Evolutionary conservation across 306 rosid genomes (phyloP), one percentile per base, ranked within the genome.

Genomic region (Prunus mira): DNA sequence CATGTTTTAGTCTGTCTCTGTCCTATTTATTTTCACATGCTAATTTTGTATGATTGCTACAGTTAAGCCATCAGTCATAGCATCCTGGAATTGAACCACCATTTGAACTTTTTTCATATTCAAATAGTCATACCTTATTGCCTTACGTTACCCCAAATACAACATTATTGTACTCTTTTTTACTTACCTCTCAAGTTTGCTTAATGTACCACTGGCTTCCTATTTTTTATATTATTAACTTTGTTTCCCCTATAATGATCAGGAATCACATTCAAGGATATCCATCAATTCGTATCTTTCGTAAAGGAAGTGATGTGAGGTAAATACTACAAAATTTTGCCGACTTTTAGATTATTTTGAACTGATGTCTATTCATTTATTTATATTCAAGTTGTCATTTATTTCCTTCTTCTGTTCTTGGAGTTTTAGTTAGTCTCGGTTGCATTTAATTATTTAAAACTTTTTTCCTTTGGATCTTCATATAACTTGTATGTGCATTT

Each of bases 231-330:
- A 34, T 82, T 86, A 55, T 18, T 34, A 76, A 69, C 15, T 72
- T 2, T 74, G 45, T 71, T 64, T 79, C 73, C 50, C 55, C 69
- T 38, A 67, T 77, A 52, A 65, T 85, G 62, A 84, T 83, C 88
- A 95, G 99, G 91, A 51, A 95, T 83, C 99, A 95, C 85, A 89
- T 95, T 76, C 99, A 95, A 86, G 99, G 97, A 50, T 95, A 95
- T 87, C 99, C 99, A 12, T 92, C 99, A 28, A 88, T 95, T 83
- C 99, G 99, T 77, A 92, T 95, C 78, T 95, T 95, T 65, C 97
- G 97, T 27, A 90, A 83, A 87, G 99, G 99, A 88, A 92, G 83
- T 86, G 97, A 95, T 82, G 28, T 95, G 82, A 92, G 97, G 99
- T 95, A 86, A 85, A 78, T 65, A 55, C 22, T 58, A 45, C 77